Conservation (phyloP, 2,329 filamentous ascomycete genomes). For the Penicillium corylophilum region DNA sequence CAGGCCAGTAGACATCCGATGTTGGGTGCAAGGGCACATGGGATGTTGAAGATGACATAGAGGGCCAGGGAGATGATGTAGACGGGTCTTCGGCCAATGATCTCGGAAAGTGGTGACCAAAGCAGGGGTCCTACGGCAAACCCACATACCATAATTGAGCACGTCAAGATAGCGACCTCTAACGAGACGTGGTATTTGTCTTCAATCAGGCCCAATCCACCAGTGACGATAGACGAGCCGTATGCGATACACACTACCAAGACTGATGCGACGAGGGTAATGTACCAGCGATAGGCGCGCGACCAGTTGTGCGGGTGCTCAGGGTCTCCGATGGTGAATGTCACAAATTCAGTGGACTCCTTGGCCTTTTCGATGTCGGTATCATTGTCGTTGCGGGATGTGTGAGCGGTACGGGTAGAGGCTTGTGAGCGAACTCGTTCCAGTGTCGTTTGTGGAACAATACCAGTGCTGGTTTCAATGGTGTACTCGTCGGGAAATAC, state of each 20-base stretch:
- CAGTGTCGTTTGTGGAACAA: slow-evolving; percentile 20
- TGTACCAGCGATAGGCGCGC: slow-evolving; percentile 71
- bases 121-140: slow-evolving; percentile 59
- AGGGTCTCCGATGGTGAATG: slow-evolving; percentile 66
- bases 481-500: slow-evolving; percentile 24
- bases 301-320: slow-evolving; percentile 80
- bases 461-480: slow-evolving; percentile 21
- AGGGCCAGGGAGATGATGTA: slow-evolving; percentile 35
- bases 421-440: slow-evolving; percentile 18
- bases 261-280: slow-evolving; percentile 75
- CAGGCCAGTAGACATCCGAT: slow-evolving; percentile 29
- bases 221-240: slow-evolving; percentile 69
- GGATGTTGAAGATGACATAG: slow-evolving; percentile 38
- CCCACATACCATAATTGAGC: slow-evolving; percentile 73
- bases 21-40: slow-evolving; percentile 34
- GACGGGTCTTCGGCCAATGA: slow-evolving; percentile 33
- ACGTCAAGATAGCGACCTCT: slow-evolving; percentile 69
- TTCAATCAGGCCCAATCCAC: slow-evolving; percentile 64
- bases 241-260: slow-evolving; percentile 70
- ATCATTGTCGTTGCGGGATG: slow-evolving; percentile 4
- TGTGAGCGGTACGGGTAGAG: slow-evolving; percentile 9
- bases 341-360: slow-evolving; percentile 46
- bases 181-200: slow-evolving; percentile 65
- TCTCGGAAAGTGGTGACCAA: slow-evolving; percentile 33
- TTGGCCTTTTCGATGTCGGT: slow-evolving; percentile 29